Evolutionary conservation across 31 red algal genomes (phyloP).

Genomic region (Porphyra umbilicalis): DNA sequence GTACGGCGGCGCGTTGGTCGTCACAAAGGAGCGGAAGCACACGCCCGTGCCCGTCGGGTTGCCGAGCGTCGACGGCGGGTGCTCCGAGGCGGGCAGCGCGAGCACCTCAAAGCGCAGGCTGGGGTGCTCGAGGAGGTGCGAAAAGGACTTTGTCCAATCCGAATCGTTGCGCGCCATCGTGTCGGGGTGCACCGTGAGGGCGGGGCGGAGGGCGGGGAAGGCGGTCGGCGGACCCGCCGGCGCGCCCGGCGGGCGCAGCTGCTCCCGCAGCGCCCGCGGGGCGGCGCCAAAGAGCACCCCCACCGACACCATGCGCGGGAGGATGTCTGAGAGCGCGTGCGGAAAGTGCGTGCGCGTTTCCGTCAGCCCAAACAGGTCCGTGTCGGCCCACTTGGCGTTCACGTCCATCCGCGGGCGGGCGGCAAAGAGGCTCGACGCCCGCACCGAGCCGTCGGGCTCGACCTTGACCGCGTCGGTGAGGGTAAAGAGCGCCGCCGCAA

Average conservation of each 20-base stretch:
- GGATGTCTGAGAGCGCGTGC: slow-evolving; percentile 34
- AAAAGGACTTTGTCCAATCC: slow-evolving; percentile 42
- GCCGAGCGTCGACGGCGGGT: not conserved
- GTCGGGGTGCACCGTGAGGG: slow-evolving; percentile 20
- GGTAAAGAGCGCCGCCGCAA: not conserved
- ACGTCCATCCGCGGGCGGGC: slow-evolving; percentile 4
- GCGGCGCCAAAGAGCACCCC: slow-evolving; percentile 22
- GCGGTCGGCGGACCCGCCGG: not conserved
- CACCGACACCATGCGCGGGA: slow-evolving; percentile 15
- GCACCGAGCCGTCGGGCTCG: not conserved
- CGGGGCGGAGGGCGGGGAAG: slow-evolving; percentile 28
- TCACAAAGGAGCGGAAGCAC: slow-evolving; percentile 34
- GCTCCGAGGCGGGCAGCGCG: not conserved
- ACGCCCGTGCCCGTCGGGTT: not conserved
- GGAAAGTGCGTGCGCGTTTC: slow-evolving; percentile 33
- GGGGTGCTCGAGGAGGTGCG: slow-evolving; percentile 1
- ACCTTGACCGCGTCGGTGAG: not conserved
- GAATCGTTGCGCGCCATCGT: slow-evolving; percentile 19
- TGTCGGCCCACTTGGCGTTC: slow-evolving; percentile 5
- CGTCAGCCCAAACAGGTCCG: slow-evolving; percentile 21
- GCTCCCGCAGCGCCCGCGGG: not conserved
- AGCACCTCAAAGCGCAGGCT: not conserved
- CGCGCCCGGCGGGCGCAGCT: not conserved
- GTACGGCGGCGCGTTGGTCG: slow-evolving; percentile 28
- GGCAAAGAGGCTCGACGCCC: not conserved